Conservation (phyloP, 2,329 filamentous ascomycete genomes). For the Claviceps humidiphila region DNA sequence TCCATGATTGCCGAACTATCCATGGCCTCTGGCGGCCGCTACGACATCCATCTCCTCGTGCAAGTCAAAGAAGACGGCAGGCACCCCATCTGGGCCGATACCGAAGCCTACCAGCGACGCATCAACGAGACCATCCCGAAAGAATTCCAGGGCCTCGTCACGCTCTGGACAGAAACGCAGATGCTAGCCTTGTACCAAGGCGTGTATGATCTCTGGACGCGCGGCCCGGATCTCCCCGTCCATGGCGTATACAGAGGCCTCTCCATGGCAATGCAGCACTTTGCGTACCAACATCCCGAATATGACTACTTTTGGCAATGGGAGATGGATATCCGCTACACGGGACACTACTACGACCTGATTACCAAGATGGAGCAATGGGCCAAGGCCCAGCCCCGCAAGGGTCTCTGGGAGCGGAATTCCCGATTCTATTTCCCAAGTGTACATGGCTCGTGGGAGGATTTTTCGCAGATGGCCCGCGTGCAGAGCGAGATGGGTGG, state of each 20-base stretch:
- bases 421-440: constrained; percentile 64
- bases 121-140: constrained; percentile 58
- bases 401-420: constrained; percentile 71
- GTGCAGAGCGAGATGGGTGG: constrained; percentile 62
- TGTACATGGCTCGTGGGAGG: constrained; percentile 66
- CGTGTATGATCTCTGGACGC: constrained; percentile 61
- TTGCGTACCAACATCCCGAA: constrained; percentile 75
- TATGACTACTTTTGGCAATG: constrained; percentile 91
- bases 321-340: constrained; percentile 90
- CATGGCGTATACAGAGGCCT: constrained; percentile 88
- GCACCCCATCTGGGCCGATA: constrained; percentile 67
- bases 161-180: constrained; percentile 86
- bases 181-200: constrained; percentile 86
- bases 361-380: constrained; percentile 57
- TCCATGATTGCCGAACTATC: constrained; percentile 74
- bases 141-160: constrained; percentile 81
- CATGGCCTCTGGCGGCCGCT: constrained; percentile 70
- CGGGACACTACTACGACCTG: constrained; percentile 70
- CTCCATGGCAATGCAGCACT: constrained; percentile 91
- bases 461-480: constrained; percentile 61
- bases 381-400: constrained; percentile 60
- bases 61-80: constrained; percentile 67
- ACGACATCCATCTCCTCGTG: constrained; percentile 73
- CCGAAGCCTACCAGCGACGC: constrained; percentile 51
- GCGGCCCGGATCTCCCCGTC: constrained; percentile 56